Evolutionary conservation across 2,329 filamentous ascomycete species (phyloP).

Genomic region (Phyllosticta paracitricarpa): DNA sequence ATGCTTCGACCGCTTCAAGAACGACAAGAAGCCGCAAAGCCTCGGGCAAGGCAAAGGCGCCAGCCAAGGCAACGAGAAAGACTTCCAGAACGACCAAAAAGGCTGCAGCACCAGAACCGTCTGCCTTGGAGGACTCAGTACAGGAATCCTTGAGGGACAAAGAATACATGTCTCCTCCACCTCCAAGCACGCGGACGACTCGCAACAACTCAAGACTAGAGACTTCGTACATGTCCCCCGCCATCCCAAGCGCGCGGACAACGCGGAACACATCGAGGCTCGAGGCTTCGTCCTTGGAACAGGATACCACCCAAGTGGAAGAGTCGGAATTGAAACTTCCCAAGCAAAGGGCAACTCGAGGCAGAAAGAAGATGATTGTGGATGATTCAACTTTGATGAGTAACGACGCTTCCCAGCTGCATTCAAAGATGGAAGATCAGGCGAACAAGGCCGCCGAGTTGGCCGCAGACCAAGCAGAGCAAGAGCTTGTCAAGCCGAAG

Average conservation of each 20-base stretch:
- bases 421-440: conserved; percentile 16
- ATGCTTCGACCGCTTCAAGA: conserved; percentile 21
- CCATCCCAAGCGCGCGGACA: neutral
- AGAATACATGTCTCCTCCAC: neutral
- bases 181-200: neutral
- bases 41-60: conserved; percentile 33
- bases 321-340: neutral
- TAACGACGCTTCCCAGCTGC: conserved; percentile 18
- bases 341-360: conserved; percentile 1
- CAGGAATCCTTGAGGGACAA: neutral
- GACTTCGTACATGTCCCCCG: neutral
- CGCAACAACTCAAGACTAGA: neutral
- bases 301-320: neutral
- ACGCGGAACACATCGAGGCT: neutral
- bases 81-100: conserved; percentile 22
- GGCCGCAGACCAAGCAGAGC: neutral
- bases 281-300: neutral
- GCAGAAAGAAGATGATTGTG: neutral
- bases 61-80: conserved; percentile 27
- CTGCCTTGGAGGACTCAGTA: neutral
- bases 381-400: conserved; percentile 2
- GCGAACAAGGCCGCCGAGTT: neutral
- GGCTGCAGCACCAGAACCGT: conserved; percentile 17
- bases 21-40: conserved; percentile 28
- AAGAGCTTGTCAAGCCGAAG: conserved; percentile 15